phyloP scores from a whole-genome alignment of 2,329 filamentous ascomycete genomes.

The Thielaviopsis populi region DNA sequence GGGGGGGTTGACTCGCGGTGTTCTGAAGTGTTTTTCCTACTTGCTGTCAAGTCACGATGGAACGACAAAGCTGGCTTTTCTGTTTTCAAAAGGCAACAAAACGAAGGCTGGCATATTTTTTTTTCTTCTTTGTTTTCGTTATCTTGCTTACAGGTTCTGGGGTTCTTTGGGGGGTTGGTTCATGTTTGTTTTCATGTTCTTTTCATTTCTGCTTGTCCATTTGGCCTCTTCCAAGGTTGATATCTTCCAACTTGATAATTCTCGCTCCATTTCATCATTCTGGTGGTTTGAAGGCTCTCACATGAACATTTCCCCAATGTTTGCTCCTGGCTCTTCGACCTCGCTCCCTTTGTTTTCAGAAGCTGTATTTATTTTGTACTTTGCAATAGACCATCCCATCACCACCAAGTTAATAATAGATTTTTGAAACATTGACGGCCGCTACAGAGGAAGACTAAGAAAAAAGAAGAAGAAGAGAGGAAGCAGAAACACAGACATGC shows the following conservation, averaged over 20 bases:
- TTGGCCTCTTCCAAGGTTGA: not conserved
- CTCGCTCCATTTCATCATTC: slow-evolving; percentile 13
- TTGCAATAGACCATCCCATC: not conserved
- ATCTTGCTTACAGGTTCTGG: not conserved
- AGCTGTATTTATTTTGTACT: not conserved
- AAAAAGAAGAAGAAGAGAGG: not conserved
- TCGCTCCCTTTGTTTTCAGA: not conserved
- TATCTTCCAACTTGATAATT: not conserved
- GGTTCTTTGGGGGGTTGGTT: not conserved
- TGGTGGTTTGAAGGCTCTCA: not conserved
- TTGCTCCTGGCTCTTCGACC: not conserved
- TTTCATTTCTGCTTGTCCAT: not conserved
- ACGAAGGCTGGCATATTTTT: not conserved
- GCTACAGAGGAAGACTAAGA: not conserved
- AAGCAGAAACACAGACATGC: not conserved
- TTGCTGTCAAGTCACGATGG: not conserved
- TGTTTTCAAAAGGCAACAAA: not conserved
- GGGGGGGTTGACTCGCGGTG: not conserved
- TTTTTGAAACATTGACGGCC: slow-evolving; percentile 3
- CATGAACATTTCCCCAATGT: not conserved
- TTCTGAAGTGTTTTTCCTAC: slow-evolving; percentile 1
- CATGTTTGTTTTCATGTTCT: not conserved
- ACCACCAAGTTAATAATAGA: not conserved
- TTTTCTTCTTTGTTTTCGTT: not conserved
- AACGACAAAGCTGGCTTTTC: slow-evolving; percentile 1